phyloP scores from a whole-genome alignment of 2,329 filamentous ascomycete species.

The Fusarium lyarnte region DNA sequence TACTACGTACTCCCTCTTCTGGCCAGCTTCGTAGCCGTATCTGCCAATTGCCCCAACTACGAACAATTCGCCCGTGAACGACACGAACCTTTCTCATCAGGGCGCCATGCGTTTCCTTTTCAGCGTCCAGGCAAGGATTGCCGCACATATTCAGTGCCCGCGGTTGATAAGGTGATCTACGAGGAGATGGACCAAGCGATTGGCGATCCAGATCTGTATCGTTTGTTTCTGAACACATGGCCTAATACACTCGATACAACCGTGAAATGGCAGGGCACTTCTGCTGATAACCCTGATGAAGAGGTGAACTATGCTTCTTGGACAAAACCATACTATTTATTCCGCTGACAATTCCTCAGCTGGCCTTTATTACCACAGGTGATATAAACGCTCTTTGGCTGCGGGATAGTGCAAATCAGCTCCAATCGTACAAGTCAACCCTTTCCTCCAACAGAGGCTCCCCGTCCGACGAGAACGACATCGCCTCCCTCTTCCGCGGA shows the following conservation, averaged over 20 bases:
- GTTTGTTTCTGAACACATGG: slow-evolving; percentile 77
- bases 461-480: slow-evolving; percentile 56
- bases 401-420: slow-evolving; percentile 84
- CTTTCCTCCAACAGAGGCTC: slow-evolving; percentile 58
- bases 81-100: slow-evolving; percentile 79
- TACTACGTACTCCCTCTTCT: neutral
- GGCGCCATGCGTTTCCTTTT: slow-evolving; percentile 78
- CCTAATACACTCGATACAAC: slow-evolving; percentile 81
- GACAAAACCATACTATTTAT: neutral
- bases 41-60: slow-evolving; percentile 48
- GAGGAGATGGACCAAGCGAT: slow-evolving; percentile 74
- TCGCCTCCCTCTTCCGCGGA: slow-evolving; percentile 76
- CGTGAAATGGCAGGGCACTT: slow-evolving; percentile 72
- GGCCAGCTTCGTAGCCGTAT: slow-evolving; percentile 31
- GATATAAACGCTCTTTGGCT: slow-evolving; percentile 96
- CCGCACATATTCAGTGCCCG: slow-evolving; percentile 80
- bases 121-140: slow-evolving; percentile 81
- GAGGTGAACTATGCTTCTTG: slow-evolving; percentile 53
- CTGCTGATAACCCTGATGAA: slow-evolving; percentile 66
- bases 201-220: slow-evolving; percentile 77
- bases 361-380: slow-evolving; percentile 84
- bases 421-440: slow-evolving; percentile 77
- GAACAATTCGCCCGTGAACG: slow-evolving; percentile 47
- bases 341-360: slow-evolving; percentile 48
- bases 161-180: slow-evolving; percentile 78